phyloP scores from a whole-genome alignment of 2,329 filamentous ascomycete genomes.

The Beauveria australis region DNA sequence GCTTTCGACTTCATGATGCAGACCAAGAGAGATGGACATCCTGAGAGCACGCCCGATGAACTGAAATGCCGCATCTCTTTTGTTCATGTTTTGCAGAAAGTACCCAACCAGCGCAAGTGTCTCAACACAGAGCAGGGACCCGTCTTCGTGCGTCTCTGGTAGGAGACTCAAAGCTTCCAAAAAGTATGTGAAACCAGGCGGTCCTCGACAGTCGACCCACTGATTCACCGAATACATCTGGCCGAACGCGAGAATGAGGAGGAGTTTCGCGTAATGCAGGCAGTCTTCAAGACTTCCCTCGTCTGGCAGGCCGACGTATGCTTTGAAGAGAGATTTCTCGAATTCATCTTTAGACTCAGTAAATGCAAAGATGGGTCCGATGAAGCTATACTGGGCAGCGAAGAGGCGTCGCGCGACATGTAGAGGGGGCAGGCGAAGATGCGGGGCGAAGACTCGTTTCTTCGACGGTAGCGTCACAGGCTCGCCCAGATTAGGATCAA shows the following conservation, averaged over 20 bases:
- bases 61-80: conserved; percentile 45
- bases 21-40: conserved; percentile 48
- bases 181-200: conserved; percentile 49
- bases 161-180: conserved; percentile 41
- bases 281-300: conserved; percentile 37
- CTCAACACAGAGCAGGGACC: conserved; percentile 46
- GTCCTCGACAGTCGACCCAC: conserved; percentile 42
- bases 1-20: conserved; percentile 42
- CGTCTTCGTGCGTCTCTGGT: conserved; percentile 47
- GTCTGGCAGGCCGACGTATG: conserved; percentile 35
- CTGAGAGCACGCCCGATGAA: conserved; percentile 46
- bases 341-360: conserved; percentile 36
- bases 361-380: conserved; percentile 49
- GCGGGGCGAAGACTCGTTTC: conserved; percentile 16
- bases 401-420: conserved; percentile 43
- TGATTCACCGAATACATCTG: conserved; percentile 51
- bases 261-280: conserved; percentile 41
- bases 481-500: conserved; percentile 26
- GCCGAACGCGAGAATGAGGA: conserved; percentile 46
- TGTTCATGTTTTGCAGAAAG: conserved; percentile 49
- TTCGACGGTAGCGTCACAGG: conserved; percentile 26
- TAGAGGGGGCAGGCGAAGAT: conserved; percentile 36
- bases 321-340: conserved; percentile 33
- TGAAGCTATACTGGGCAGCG: conserved; percentile 45
- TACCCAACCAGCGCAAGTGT: conserved; percentile 46